These are phyloP conservation scores for Pleurotus sapidus DNA, from an alignment of 768 basidiomycete genomes.

Conservation along the genomic window DNA sequence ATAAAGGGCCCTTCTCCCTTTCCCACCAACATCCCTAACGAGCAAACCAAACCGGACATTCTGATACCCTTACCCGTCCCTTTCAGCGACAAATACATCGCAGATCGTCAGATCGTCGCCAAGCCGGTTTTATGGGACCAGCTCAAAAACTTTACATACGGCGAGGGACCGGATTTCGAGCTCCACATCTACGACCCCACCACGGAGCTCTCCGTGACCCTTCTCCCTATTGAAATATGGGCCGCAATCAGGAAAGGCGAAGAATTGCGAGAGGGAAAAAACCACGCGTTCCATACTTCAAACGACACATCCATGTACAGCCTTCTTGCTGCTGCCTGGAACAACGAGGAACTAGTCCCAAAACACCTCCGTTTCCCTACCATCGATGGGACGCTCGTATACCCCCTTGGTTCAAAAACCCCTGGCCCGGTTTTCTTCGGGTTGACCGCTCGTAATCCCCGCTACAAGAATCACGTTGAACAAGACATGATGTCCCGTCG, in stretches of 20 bases:
- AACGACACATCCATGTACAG: background rate
- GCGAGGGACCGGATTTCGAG: background rate
- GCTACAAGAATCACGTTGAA: background rate
- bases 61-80: background rate
- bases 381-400: background rate
- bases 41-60: background rate
- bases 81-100: background rate
- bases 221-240: background rate
- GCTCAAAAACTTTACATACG: background rate
- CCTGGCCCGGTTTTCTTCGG: constrained; percentile 1
- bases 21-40: background rate
- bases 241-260: background rate
- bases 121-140: background rate
- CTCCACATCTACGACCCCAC: background rate
- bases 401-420: background rate
- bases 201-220: background rate
- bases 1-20: background rate
- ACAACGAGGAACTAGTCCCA: background rate
- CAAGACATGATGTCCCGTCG: background rate
- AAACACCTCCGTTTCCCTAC: background rate
- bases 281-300: background rate
- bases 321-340: background rate
- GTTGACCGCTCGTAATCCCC: constrained; percentile 9
- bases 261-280: background rate
- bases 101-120: background rate